Base-by-base conservation (phyloP, 306 rosid genomes). In the Vigna angularis region DNA sequence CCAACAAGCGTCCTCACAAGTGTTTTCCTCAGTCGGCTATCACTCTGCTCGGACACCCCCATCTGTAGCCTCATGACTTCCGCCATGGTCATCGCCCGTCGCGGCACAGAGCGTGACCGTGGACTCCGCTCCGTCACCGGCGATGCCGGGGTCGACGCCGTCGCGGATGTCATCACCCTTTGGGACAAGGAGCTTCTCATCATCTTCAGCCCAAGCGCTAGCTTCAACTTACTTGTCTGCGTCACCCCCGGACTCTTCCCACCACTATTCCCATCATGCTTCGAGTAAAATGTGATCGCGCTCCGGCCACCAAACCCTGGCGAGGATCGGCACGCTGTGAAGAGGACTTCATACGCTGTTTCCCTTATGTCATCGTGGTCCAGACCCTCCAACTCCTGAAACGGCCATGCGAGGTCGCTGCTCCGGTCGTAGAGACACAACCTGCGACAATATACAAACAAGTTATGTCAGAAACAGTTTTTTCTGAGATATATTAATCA, bases 1-100 rank as follows among this genome's bases (percentile, higher is more conserved):
- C 98, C 98, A 32, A 95, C 98, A 56, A 95, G 97, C n/a, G 97
- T 91, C 81, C 98, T 89, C 93, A 95, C 93, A 51, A 95, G 98
- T 6, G 98, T 92, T 84, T 89, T 95, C 73, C 98, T 81, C 0
- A 95, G 83, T 75, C 98, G 90, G 78, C 65, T 85, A 66, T 95
- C 98, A 70, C 98, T 92, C 65, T 81, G 92, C 76, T 95, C 98
- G 9, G 97, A 78, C 34, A 95, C 92, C 75, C 87, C 85, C 97
- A 95, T 95, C 82, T 95, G 98, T 76, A 91, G 89, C 80, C 98
- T 88, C 98, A 95, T 92, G 71, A 95, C 94, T 81, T 95, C 98
- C 0, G 98, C 98, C 18, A 95, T 91, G 6, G 93, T 95, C 98
- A 92, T 88, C 0, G 91, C 82, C 77, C 97, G 79, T 24, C 90